Evolutionary conservation across 805 yeast species (phyloP).

Genomic region (Starmerella potacharoeniae): DNA sequence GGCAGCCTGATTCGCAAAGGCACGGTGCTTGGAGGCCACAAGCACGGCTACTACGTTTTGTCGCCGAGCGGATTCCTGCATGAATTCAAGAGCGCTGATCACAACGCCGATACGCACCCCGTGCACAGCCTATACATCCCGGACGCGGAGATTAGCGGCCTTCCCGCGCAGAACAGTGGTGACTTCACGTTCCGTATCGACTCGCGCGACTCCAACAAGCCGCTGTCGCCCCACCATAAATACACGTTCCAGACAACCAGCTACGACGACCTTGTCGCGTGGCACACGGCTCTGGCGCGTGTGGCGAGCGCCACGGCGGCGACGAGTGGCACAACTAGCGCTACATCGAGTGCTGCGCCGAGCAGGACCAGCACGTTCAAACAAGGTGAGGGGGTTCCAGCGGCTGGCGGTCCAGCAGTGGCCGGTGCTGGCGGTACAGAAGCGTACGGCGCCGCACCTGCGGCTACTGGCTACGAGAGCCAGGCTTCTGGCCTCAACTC

Average conservation of each 20-base stretch:
- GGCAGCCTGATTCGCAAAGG: slow-evolving; percentile 39
- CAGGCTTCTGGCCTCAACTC: no score
- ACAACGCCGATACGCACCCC: slow-evolving; percentile 35
- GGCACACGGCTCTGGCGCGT: slow-evolving; percentile 34
- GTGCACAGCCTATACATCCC: slow-evolving; percentile 39
- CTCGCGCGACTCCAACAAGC: slow-evolving; percentile 34
- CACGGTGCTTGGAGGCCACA: slow-evolving; percentile 33
- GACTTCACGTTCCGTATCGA: slow-evolving; percentile 34
- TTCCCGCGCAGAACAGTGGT: slow-evolving; percentile 25
- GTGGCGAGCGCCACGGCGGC: slow-evolving; percentile 21
- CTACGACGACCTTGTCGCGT: slow-evolving; percentile 36
- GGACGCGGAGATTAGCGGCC: slow-evolving; percentile 34
- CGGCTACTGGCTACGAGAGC: no score
- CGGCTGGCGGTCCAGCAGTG: no score
- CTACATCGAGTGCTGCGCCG: not conserved
- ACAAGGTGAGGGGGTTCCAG: no score
- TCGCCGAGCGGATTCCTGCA: slow-evolving; percentile 37
- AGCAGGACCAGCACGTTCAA: no score
- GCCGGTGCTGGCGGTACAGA: not conserved
- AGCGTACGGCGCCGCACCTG: not conserved
- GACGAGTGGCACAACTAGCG: not conserved
- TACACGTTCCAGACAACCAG: slow-evolving; percentile 36
- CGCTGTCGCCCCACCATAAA: slow-evolving; percentile 28
- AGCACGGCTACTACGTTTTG: slow-evolving; percentile 37
- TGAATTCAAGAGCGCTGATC: slow-evolving; percentile 35